Conservation (phyloP, 495 filamentous ascomycete species). For the Xylaria curta region DNA sequence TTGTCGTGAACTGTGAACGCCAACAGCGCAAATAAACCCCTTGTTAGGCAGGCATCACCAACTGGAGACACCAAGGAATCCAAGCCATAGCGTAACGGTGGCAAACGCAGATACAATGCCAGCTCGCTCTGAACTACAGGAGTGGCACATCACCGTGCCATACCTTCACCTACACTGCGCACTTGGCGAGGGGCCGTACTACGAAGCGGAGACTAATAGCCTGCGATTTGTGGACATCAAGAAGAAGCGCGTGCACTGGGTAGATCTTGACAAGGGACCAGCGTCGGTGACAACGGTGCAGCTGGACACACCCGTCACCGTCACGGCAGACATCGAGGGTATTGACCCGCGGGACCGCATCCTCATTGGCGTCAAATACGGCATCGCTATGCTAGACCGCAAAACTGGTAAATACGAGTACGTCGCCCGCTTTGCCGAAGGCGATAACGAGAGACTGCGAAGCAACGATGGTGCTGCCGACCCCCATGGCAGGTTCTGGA, state of each 20-base stretch:
- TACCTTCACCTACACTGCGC: constrained; percentile 75
- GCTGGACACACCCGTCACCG: constrained; percentile 72
- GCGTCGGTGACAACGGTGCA: constrained; percentile 62
- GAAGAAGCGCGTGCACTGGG: constrained; percentile 73
- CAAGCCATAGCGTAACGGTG: constrained; percentile 1
- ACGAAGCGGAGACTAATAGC: constrained; percentile 69
- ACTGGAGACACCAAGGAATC: neutral
- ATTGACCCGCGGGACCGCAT: constrained; percentile 67
- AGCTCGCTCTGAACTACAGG: constrained; percentile 36
- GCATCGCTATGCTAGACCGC: constrained; percentile 76
- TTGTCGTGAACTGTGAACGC: constrained; percentile 8
- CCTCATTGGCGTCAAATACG: constrained; percentile 80
- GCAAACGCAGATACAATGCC: constrained; percentile 11
- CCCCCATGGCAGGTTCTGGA: constrained; percentile 83
- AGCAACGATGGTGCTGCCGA: constrained; percentile 87
- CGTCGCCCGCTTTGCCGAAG: constrained; percentile 49
- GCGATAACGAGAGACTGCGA: constrained; percentile 58
- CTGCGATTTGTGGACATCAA: constrained; percentile 93
- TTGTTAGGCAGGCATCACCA: neutral
- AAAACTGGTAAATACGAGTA: constrained; percentile 58
- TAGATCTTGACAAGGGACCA: constrained; percentile 71
- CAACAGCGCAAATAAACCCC: neutral
- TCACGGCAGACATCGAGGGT: constrained; percentile 83
- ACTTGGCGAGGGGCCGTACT: constrained; percentile 85
- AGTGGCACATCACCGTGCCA: constrained; percentile 64